Evolutionary conservation across 805 yeast species (phyloP).

Genomic region (Ogataea ramenticola): DNA sequence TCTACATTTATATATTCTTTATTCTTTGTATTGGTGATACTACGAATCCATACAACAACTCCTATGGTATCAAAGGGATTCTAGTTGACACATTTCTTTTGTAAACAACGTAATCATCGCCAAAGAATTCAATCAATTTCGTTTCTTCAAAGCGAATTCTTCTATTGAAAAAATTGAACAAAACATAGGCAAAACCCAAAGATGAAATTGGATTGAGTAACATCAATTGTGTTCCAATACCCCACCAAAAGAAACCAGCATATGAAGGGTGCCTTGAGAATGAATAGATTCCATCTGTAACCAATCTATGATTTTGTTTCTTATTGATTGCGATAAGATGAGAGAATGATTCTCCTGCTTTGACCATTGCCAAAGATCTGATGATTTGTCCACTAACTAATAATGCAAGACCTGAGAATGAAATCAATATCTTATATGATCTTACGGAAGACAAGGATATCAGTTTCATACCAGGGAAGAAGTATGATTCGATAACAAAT

Average conservation of each 20-base stretch:
- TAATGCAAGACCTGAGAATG: slow-evolving; percentile 38
- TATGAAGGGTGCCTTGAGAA: slow-evolving; percentile 82
- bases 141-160: slow-evolving; percentile 71
- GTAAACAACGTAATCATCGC: slow-evolving; percentile 53
- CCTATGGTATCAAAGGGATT: neutral
- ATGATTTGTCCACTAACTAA: slow-evolving; percentile 55
- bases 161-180: slow-evolving; percentile 60
- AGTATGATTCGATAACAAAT: slow-evolving; percentile 31
- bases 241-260: slow-evolving; percentile 91
- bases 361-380: slow-evolving; percentile 76
- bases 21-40: no score
- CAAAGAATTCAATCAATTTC: slow-evolving; percentile 61
- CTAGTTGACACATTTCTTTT: slow-evolving; percentile 40
- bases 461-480: slow-evolving; percentile 30
- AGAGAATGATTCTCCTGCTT: slow-evolving; percentile 81
- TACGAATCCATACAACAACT: no score
- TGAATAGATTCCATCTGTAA: slow-evolving; percentile 68
- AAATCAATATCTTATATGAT: neutral
- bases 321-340: slow-evolving; percentile 62
- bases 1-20: no score
- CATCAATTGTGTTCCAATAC: slow-evolving; percentile 72
- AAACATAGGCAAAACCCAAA: slow-evolving; percentile 42
- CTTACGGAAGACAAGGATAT: neutral
- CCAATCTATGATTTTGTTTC: slow-evolving; percentile 51
- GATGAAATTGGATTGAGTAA: slow-evolving; percentile 60